Evolutionary conservation across 495 filamentous ascomycete species (phyloP), one percentile per base, ranked within the genome.

Genomic region (Podospora australis): DNA sequence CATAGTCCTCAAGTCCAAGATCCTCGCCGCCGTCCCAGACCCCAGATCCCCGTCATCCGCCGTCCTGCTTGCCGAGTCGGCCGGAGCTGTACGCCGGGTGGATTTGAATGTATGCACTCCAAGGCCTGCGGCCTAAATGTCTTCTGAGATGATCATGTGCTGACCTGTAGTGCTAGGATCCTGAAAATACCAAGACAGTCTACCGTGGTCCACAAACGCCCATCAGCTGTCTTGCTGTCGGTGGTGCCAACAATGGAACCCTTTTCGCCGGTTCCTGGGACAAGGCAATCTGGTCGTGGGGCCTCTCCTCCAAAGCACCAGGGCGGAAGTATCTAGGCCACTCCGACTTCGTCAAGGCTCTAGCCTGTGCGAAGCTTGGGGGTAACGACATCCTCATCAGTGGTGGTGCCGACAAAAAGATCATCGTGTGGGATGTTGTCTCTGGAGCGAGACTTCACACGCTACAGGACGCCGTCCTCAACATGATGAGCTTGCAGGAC

Each of bases 251-350:
- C 32, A 69, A 48, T 2, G 40, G 69, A 19, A 79, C 76, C 1
- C 53, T 97, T 39, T 96, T 89, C 64, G 87, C 87, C 22, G 90
- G 89, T 20, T 87, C 83, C 52, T 98, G 92, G 92, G 90, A 98
- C 70, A 95, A 94, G 65, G 71, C 75, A 19, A 77, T 97, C 34
- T 95, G 83, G 81, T 85, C 86, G 25, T 95, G 87, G 87, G 74
- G 84, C 53, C 70, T 81, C 28, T 56, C 68, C 16, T 80, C 79
- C 2, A 69, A 71, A 20, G 57, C 71, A 10, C 72, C 67, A 0
- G 69, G 67, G 9, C 70, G 66, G 36, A 80, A 72, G 44, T 92
- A 86, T 61, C 74, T 72, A 32, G 92, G 88, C 9, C 92, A 98
- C 60, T 72, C 79, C 0, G 92, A 98, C 60, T 98, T 98, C 58